Evolutionary conservation across 2,329 filamentous ascomycete genomes (phyloP).

Genomic region (Hymenoscyphus albidus): DNA sequence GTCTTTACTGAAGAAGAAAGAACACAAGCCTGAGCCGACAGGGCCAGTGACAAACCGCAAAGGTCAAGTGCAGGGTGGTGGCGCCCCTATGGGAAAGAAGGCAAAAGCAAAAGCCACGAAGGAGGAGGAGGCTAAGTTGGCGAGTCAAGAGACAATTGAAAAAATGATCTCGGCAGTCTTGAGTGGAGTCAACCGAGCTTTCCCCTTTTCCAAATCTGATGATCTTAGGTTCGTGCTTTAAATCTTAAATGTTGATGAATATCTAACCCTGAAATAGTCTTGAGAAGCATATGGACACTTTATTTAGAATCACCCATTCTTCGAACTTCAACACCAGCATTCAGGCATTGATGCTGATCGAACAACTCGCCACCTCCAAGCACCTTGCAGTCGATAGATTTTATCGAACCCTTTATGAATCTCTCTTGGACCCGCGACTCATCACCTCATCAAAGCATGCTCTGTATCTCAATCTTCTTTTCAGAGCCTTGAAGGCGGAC

Average conservation of each 20-base stretch:
- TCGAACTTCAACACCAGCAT: slow-evolving; percentile 99
- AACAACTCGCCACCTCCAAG: slow-evolving; percentile 80
- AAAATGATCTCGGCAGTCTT: slow-evolving; percentile 90
- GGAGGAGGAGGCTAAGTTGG: slow-evolving; percentile 38
- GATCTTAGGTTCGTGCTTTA: slow-evolving; percentile 58
- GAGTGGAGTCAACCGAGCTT: slow-evolving; percentile 91
- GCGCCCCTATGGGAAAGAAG: slow-evolving; percentile 48
- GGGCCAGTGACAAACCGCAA: slow-evolving; percentile 46
- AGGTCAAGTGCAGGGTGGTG: slow-evolving; percentile 50
- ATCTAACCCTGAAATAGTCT: slow-evolving; percentile 48
- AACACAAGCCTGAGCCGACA: slow-evolving; percentile 37
- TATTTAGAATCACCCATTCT: slow-evolving; percentile 95
- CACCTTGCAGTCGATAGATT: slow-evolving; percentile 84
- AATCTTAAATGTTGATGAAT: slow-evolving; percentile 6
- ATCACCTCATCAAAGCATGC: slow-evolving; percentile 90
- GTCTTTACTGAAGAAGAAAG: slow-evolving; percentile 64
- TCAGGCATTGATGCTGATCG: slow-evolving; percentile 90
- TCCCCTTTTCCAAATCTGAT: slow-evolving; percentile 84
- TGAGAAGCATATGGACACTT: slow-evolving; percentile 84
- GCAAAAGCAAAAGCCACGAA: slow-evolving; percentile 41
- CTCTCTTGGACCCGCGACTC: slow-evolving; percentile 83
- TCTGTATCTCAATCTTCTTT: slow-evolving; percentile 88
- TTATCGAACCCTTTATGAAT: slow-evolving; percentile 94
- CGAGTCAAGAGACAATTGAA: slow-evolving; percentile 57
- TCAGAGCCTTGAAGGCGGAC: slow-evolving; percentile 83